A percentile compares a stretch with the other conserved stretches of the same genome.
Evolutionary conservation across 2,329 filamentous ascomycete species (phyloP).

Genomic region (Colletotrichum plurivorum): DNA sequence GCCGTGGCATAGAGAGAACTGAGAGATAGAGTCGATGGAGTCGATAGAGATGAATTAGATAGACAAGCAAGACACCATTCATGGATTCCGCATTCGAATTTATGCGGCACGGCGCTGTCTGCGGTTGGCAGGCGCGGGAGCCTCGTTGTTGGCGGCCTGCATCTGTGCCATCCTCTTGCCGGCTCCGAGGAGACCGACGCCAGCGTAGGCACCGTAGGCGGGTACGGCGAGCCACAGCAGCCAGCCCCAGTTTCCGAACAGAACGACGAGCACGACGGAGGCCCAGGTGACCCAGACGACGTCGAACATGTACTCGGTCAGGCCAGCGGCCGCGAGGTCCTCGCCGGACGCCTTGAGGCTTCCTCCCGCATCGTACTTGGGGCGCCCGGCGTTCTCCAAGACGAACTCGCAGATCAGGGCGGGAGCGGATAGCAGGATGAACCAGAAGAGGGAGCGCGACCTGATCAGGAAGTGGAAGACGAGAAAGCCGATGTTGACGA

Average conservation of each 20-base stretch:
- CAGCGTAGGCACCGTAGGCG: slow-evolving; percentile 69
- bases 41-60: slow-evolving; percentile 26
- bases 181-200: slow-evolving; percentile 66
- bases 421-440: slow-evolving; percentile 80
- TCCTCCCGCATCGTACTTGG: slow-evolving; percentile 76
- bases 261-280: slow-evolving; percentile 77
- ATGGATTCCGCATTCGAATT: slow-evolving; percentile 14
- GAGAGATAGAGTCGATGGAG: neutral
- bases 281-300: slow-evolving; percentile 95
- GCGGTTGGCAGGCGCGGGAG: slow-evolving; percentile 62
- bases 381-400: slow-evolving; percentile 87
- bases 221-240: slow-evolving; percentile 69
- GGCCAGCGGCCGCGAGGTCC: slow-evolving; percentile 86
- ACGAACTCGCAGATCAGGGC: slow-evolving; percentile 85
- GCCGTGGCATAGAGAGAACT: slow-evolving; percentile 51
- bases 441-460: slow-evolving; percentile 76
- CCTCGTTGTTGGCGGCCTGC: slow-evolving; percentile 50
- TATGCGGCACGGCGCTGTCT: slow-evolving; percentile 69
- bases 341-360: slow-evolving; percentile 85
- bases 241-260: slow-evolving; percentile 86
- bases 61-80: slow-evolving; percentile 16
- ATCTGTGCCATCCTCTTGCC: slow-evolving; percentile 69
- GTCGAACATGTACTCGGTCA: slow-evolving; percentile 99
- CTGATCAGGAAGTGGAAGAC: slow-evolving; percentile 77
- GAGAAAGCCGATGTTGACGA: slow-evolving; percentile 82